Evolutionary conservation across 768 basidiomycete species (phyloP).

Genomic region (Tulasnella sp.): DNA sequence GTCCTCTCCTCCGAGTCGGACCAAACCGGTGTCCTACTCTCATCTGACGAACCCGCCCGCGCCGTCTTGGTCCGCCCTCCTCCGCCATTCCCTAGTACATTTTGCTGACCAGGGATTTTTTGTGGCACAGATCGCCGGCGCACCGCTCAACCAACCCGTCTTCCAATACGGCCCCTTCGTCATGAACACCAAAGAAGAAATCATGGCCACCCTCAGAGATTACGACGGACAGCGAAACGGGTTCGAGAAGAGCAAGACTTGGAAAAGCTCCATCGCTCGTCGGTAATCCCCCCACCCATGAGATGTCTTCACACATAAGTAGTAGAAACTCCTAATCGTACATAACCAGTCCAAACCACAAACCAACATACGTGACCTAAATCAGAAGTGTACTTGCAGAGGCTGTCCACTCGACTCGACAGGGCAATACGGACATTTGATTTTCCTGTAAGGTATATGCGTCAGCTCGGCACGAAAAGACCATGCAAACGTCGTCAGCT

Average conservation of each 20-base stretch:
- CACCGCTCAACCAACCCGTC: conserved; percentile 80
- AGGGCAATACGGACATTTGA: conserved; percentile 97
- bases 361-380: neutral
- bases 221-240: conserved; percentile 43
- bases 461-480: neutral
- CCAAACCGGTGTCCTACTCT: conserved; percentile 57
- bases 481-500: conserved; percentile 31
- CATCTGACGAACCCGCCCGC: conserved; percentile 47
- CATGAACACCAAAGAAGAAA: conserved; percentile 68
- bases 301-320: neutral
- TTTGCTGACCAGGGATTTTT: conserved; percentile 3
- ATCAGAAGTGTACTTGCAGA: conserved; percentile 17
- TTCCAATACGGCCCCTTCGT: conserved; percentile 78
- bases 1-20: conserved; percentile 52
- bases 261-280: conserved; percentile 69
- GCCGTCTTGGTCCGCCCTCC: conserved; percentile 48
- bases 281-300: neutral
- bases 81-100: neutral
- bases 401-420: conserved; percentile 34
- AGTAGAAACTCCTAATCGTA: neutral
- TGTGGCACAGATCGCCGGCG: conserved; percentile 52
- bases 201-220: conserved; percentile 68
- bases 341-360: neutral
- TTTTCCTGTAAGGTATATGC: conserved; percentile 31
- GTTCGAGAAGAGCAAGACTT: conserved; percentile 78